phyloP scores from a whole-genome alignment of 345 rosid genomes.

The Xanthoceras sorbifolium region DNA sequence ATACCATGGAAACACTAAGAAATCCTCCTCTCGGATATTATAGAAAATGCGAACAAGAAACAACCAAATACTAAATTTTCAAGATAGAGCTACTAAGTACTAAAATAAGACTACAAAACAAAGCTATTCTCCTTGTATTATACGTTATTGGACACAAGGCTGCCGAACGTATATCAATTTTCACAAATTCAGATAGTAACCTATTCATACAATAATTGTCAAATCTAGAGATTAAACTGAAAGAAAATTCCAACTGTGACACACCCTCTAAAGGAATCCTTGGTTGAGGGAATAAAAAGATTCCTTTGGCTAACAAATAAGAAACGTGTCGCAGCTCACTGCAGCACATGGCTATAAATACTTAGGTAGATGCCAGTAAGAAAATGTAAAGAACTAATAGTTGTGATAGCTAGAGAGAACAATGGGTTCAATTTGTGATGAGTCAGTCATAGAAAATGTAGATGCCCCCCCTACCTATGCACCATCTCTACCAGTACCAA shows the following conservation, averaged over 20 bases:
- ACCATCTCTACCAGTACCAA: conserved; percentile 33
- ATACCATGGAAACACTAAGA: not conserved
- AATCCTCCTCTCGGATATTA: not conserved
- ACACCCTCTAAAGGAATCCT: conserved; percentile 6
- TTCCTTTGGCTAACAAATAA: conserved; percentile 1
- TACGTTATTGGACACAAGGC: not conserved
- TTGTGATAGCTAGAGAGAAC: not conserved
- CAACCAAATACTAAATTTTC: not conserved
- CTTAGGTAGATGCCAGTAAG: no score
- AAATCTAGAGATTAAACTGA: not conserved
- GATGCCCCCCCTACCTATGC: conserved; percentile 17
- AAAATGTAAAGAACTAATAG: not conserved
- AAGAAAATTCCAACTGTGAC: not conserved
- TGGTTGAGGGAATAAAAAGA: not conserved
- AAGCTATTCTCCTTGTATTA: not conserved
- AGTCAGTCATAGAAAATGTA: conserved; percentile 5
- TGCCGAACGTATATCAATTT: not conserved
- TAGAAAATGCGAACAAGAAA: not conserved
- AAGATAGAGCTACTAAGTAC: not conserved
- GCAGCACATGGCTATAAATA: not conserved
- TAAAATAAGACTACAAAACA: not conserved
- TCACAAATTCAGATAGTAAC: not conserved
- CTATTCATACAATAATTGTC: not conserved
- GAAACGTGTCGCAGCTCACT: not conserved
- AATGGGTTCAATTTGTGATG: conserved; percentile 15